Evolutionary conservation across 306 rosid species (phyloP).

Genomic region (Quercus engelmannii): DNA sequence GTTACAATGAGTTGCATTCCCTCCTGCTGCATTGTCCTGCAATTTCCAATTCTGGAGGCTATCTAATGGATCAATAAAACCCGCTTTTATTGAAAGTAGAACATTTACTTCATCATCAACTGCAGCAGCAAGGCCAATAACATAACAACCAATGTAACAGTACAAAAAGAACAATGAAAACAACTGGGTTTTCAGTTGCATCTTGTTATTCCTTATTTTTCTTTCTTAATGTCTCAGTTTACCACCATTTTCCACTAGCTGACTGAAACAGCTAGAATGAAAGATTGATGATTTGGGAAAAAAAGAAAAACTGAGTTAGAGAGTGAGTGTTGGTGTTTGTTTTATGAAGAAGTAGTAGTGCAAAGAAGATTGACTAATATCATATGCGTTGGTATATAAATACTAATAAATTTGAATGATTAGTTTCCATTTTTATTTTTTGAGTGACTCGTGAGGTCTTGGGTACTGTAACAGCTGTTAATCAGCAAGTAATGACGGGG

Average conservation of each 20-base stretch:
- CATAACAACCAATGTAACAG: constrained; percentile 41
- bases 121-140: constrained; percentile 24
- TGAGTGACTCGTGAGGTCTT: constrained; percentile 46
- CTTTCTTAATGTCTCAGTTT: constrained; percentile 23
- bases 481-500: constrained; percentile 43
- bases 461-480: constrained; percentile 49
- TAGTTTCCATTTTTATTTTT: constrained; percentile 23
- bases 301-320: constrained; percentile 13
- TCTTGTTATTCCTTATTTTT: constrained; percentile 36
- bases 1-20: constrained; percentile 47
- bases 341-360: constrained; percentile 33
- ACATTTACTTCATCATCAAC: constrained; percentile 56
- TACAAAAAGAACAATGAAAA: constrained; percentile 39
- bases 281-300: constrained; percentile 17
- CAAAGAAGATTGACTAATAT: constrained; percentile 40
- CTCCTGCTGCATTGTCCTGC: constrained; percentile 25
- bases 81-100: constrained; percentile 64
- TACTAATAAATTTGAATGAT: constrained; percentile 30
- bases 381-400: constrained; percentile 32
- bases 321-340: constrained; percentile 17
- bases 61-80: constrained; percentile 62
- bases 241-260: constrained; percentile 49
- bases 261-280: constrained; percentile 17
- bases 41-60: constrained; percentile 61
- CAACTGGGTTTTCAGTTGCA: constrained; percentile 39